A percentile compares a stretch with the other conserved stretches of the same genome.
Conservation (phyloP, 129 eudicot species). For the Flaveria robusta region DNA sequence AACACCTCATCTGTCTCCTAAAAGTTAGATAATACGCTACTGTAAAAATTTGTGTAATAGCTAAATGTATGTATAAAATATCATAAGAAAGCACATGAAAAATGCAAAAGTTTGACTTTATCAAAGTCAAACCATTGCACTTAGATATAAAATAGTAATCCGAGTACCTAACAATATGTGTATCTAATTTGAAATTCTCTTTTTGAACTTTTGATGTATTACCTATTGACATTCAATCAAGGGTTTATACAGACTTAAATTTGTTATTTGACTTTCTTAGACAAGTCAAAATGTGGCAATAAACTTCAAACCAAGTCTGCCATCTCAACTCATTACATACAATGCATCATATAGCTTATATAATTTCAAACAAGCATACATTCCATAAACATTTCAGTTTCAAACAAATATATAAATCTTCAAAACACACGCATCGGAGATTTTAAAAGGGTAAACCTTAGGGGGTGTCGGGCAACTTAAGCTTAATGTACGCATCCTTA, state of each 20-base stretch:
- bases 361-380: too few relatives aligned
- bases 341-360: too few relatives aligned
- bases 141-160: background rate
- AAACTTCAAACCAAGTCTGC: too few relatives aligned
- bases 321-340: too few relatives aligned
- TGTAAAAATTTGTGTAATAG: background rate
- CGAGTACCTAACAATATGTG: background rate
- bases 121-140: background rate
- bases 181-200: background rate
- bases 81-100: background rate
- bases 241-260: background rate
- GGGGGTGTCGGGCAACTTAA: too few relatives aligned
- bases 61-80: background rate
- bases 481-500: too few relatives aligned
- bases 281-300: background rate
- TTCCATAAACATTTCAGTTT: too few relatives aligned
- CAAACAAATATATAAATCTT: too few relatives aligned
- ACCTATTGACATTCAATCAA: background rate
- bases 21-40: background rate
- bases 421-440: too few relatives aligned
- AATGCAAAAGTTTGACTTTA: slow-evolving; percentile 5
- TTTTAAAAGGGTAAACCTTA: too few relatives aligned
- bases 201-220: background rate
- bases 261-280: background rate
- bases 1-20: background rate